Evolutionary conservation across 208 protist species (phyloP), one percentile per base, ranked within the genome.

Genomic region (Sergeia podlipaevii): DNA sequence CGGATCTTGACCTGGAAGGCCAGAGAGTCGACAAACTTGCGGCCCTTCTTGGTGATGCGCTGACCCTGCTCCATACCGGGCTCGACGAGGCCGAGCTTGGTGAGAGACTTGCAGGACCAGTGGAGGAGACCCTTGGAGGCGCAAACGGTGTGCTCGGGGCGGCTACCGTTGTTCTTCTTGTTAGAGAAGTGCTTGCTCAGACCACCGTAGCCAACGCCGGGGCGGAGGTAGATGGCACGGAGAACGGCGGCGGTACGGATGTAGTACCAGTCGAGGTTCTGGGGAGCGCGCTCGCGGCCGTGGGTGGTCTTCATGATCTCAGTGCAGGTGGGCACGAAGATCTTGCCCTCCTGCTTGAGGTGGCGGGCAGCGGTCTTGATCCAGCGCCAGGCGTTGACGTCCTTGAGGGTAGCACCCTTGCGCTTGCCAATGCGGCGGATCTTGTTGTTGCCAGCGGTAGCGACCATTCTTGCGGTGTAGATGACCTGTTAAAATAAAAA

Each of bases 251-350:
- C 97, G 67, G 80, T 88, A 65, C 97, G 96, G 74, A 98, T 85
- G 87, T 97, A 99, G 80, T 97, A 99, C 97, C 97, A 99, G 86
- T 99, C 97, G 54, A 90, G 80, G 83, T 99, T 96, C 71, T 91
- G 85, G 49, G 98, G 98, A 59, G 95, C 87, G 48, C 97, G 87
- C 76, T 99, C 97, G 80, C 97, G 97, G 68, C 87, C 81, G 65
- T 82, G 74, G 46, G 86, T 97, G 50, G 96, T 97, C 87, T 99
- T 99, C 55, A 97, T 89, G 74, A 98, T 80, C 69, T 99, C 97
- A 47, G 91, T 87, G 85, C 96, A 98, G 73, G 95, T 87, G 57
- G 98, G 98, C 48, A 98, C 86, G 45, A 92, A 69, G 64, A 97
- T 59, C 69, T 91, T 94, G 50, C 92, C 92, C 77, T 93, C 80